Evolutionary conservation across 345 rosid species (phyloP), one percentile per base, ranked within the genome.

Genomic region (Carallia pectinifolia): DNA sequence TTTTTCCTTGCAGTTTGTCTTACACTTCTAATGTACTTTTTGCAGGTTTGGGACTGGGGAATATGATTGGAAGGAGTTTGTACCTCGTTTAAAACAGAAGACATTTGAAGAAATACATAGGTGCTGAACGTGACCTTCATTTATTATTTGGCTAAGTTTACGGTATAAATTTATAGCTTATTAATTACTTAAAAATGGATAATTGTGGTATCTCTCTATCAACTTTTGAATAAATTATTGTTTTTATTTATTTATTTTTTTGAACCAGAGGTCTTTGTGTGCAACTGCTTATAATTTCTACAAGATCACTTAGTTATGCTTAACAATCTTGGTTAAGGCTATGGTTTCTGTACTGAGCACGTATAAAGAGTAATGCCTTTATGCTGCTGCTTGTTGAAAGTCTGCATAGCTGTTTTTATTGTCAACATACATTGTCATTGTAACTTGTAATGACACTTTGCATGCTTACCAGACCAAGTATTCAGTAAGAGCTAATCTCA

Each of bases 21-120:
- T 62, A 67, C 12, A 16, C 38, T n/a, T 31, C 23, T 31, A 63
- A 38, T 18, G 17, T 34, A 64, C 68, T 59, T 59, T 8, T 67
- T 83, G 59, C 85, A 96, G 99, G 81, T 92, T 88, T 80, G 99
- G 99, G 59, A 81, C 87, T 13, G 98, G 98, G 63, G 88, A 92
- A 5, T 89, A 75, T 60, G 97, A 96, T 73, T 96, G 95, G 93
- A 92, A 82, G 85, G 98, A 92, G 82, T 92, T 92, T 74, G 73
- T 80, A 47, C 62, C 90, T 66, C 98, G 97, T 76, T 76, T 96
- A 64, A 96, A 96, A 84, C 97, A 96, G 89, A 96, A 96, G 83
- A 81, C 90, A 56, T 85, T 63, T 68, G 96, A 96, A 53, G 98
- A 96, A 86, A 89, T 96, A 76, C 80, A 63, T 40, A 82, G 88